A percentile compares a stretch with the other conserved stretches of the same genome.
These are phyloP conservation scores for Scopulariopsis brevicaulis DNA, from an alignment of 2,329 filamentous ascomycete genomes.

Conservation along the genomic window DNA sequence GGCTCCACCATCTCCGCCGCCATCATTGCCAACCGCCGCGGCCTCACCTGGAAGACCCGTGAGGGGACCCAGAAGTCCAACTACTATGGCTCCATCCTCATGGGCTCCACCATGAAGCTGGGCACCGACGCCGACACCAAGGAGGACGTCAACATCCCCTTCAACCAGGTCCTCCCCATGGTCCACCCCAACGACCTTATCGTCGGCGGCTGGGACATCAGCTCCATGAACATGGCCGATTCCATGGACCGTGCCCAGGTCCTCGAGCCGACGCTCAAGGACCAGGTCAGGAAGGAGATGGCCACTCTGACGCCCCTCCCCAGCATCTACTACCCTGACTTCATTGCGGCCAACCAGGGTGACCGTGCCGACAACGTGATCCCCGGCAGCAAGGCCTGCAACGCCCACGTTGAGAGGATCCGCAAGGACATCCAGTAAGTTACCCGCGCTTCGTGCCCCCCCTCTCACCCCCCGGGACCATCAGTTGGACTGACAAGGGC, in stretches of 20 bases:
- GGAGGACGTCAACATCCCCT: slow-evolving; percentile 90
- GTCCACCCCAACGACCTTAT: slow-evolving; percentile 93
- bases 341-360: slow-evolving; percentile 97
- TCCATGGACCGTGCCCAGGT: slow-evolving; percentile 95
- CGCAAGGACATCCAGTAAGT: slow-evolving; percentile 66
- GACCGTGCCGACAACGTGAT: slow-evolving; percentile 89
- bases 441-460: background rate
- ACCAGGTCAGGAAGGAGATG: slow-evolving; percentile 88
- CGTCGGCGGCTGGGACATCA: slow-evolving; percentile 97
- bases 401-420: slow-evolving; percentile 83
- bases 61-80: slow-evolving; percentile 79
- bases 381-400: slow-evolving; percentile 71
- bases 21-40: slow-evolving; percentile 87
- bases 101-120: slow-evolving; percentile 95
- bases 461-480: background rate
- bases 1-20: slow-evolving; percentile 94
- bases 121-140: slow-evolving; percentile 75
- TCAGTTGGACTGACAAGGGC: background rate
- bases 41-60: slow-evolving; percentile 84
- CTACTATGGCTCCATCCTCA: slow-evolving; percentile 96
- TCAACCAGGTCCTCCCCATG: slow-evolving; percentile 91
- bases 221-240: slow-evolving; percentile 73
- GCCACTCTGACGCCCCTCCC: slow-evolving; percentile 75
- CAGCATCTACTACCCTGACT: slow-evolving; percentile 97
- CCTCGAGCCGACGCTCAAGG: slow-evolving; percentile 89